Conservation (phyloP, 2,329 filamentous ascomycete genomes). For the Sphaerulina populicola region DNA sequence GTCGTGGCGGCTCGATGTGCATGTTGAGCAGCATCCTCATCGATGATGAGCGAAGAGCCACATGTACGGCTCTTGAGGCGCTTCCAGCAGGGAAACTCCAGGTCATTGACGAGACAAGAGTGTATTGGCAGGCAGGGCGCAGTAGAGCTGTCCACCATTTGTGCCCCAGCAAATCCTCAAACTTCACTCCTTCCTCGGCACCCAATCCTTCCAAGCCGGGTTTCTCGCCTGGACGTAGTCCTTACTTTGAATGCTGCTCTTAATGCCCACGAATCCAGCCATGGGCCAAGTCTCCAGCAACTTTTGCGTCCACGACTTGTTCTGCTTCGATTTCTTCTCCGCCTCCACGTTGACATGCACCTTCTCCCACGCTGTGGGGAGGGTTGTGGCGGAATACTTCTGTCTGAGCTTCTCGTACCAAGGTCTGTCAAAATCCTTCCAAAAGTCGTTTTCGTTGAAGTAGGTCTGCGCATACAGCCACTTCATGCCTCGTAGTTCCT, state of each 20-base stretch:
- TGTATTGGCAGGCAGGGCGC: too few relatives aligned
- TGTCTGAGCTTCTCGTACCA: slow-evolving; percentile 52
- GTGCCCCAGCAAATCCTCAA: too few relatives aligned
- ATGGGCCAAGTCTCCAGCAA: slow-evolving; percentile 31
- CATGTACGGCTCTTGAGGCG: too few relatives aligned
- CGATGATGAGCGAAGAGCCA: not conserved
- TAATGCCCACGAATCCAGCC: slow-evolving; percentile 18
- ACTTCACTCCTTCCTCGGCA: slow-evolving; percentile 10
- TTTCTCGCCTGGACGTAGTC: slow-evolving; percentile 21
- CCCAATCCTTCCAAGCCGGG: slow-evolving; percentile 24
- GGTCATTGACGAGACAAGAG: too few relatives aligned
- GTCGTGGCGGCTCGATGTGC: slow-evolving; percentile 44
- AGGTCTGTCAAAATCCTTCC: slow-evolving; percentile 52
- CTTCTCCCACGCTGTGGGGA: slow-evolving; percentile 62
- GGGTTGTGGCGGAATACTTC: slow-evolving; percentile 51
- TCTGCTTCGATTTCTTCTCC: slow-evolving; percentile 39
- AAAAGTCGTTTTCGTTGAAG: slow-evolving; percentile 61
- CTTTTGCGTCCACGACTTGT: slow-evolving; percentile 38
- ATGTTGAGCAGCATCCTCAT: slow-evolving; percentile 2
- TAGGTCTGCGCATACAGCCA: slow-evolving; percentile 64
- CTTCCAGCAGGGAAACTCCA: too few relatives aligned
- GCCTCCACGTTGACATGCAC: slow-evolving; percentile 44
- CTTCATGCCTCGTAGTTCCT: slow-evolving; percentile 56
- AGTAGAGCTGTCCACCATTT: too few relatives aligned
- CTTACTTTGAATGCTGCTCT: slow-evolving; percentile 19